phyloP scores from a whole-genome alignment of 169 alveolate species.

The Plasmodium inui region DNA sequence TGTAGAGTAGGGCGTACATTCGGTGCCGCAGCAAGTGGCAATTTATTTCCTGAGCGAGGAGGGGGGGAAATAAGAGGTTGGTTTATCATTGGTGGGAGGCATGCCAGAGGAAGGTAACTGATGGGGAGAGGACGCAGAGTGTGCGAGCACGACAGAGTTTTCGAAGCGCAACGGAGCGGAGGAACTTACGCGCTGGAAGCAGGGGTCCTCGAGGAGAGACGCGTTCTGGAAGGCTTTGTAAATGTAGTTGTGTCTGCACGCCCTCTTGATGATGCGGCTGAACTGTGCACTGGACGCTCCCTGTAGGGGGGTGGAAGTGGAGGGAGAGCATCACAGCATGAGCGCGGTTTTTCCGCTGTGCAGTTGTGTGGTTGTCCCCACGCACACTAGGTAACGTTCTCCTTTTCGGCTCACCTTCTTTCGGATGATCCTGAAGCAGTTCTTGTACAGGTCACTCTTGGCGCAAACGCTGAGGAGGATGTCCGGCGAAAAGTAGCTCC shows the following conservation, averaged over 20 bases:
- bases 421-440: slow-evolving; percentile 17
- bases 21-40: slow-evolving; percentile 9
- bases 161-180: background rate
- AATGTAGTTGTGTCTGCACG: slow-evolving; percentile 47
- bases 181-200: slow-evolving; percentile 19
- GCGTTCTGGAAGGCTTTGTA: slow-evolving; percentile 26
- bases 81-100: background rate
- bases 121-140: background rate
- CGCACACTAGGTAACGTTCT: background rate
- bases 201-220: background rate
- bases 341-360: background rate
- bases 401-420: slow-evolving; percentile 2
- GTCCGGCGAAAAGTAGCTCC: slow-evolving; percentile 23
- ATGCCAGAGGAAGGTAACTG: background rate
- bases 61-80: background rate
- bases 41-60: slow-evolving; percentile 19
- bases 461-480: slow-evolving; percentile 21
- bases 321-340: background rate
- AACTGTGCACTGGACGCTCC: background rate
- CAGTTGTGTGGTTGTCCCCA: background rate
- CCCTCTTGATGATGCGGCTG: slow-evolving; percentile 36
- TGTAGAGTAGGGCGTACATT: slow-evolving; percentile 34
- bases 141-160: background rate
- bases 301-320: slow-evolving; percentile 9
- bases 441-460: slow-evolving; percentile 5